Base-by-base conservation (phyloP, 345 rosid species). In the Luvunga scandens region DNA sequence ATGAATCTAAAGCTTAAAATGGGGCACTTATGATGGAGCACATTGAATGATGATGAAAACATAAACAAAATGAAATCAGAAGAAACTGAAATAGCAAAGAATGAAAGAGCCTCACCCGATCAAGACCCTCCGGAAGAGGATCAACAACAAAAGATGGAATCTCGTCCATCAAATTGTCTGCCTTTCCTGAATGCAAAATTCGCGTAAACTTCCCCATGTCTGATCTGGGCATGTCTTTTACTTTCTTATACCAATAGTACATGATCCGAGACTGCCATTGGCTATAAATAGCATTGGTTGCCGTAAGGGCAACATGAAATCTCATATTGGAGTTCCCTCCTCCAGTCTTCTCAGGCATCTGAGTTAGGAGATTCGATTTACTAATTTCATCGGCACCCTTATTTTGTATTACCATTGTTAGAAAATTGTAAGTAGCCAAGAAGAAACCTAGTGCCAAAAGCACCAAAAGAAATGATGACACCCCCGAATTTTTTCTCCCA, bases 251-350 rank as follows among this genome's bases (percentile, higher is more conserved):
- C 94, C 94, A 92, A 57, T 90, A 92, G 66, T 88, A 88, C 94
- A 90, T 92, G 34, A 92, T 87, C 75, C 92, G 87, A 80, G 91
- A 90, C 81, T 92, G 97, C 97, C 97, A 92, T 78, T 92, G 89
- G 81, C 94, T 92, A 78, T 92, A 92, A 8, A 90, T 82, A 57
- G 93, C 83, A 84, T 81, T 89, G 7, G 94, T 89, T 67, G 94
- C 94, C 0, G 94, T 90, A 57, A 92, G 84, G 45, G 93, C 94
- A 79, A 92, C 91, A 82, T 92, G 97, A 67, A 74, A 92, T 61
- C 76, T 89, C 24, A 28, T 66, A 75, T 79, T 69, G 22, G 81
- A 69, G 21, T 59, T 66, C 50, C 80, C 82, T 30, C 10, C 38
- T 34, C 14, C 38, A 56, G 67, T 76, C 57, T 71, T 77, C 71